Base-by-base conservation (phyloP, 495 filamentous ascomycete species). In the Bacidia gigantensis region DNA sequence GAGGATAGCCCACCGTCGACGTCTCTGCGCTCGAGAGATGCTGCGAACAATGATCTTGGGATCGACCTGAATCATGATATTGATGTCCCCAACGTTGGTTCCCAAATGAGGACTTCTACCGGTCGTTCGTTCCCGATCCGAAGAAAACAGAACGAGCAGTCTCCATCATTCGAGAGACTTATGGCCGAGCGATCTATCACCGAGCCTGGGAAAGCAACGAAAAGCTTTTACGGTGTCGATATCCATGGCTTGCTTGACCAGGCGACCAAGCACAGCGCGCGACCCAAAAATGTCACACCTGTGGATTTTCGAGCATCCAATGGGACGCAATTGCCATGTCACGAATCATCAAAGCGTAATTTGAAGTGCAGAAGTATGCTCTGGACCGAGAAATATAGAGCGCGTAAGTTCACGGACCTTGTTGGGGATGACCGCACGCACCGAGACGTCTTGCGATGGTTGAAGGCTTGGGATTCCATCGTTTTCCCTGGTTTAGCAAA, bases 371-470 rank as follows among this genome's bases (percentile, higher is more conserved):
- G 65, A 56, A 73, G 72, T 0, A 61, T 78, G 51, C 73, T 87
- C 64, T 94, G 86, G 86, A 89, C 84, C 0, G 86, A 92, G 60
- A 93, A 90, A 59, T 95, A 98, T 63, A 83, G 92, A 18, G 90
- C 92, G 26, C 81, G 79, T 50, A 88, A 83, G 57, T 98, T 95
- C 57, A 89, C 86, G 47, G 92, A 97, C 55, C 72, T 98, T 0
- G 81, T 93, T 52, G 93, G 93, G 3, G 92, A 98, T 59, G 92
- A 98, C 60, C 76, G 89, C 44, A 96, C 90, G 11, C 90, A 97
- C 67, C 80, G 92, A 46, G 79, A 84, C 49, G 92, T 98, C 3
- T 70, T 98, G 35, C 81, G 84, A 49, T 98, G 92, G 92, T 69
- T 98, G 29, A 97, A 96, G 65, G 75, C 70, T 7, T 97, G 92